Conservation (phyloP, 2,329 filamentous ascomycete species). For the Exophiala calicioides region DNA sequence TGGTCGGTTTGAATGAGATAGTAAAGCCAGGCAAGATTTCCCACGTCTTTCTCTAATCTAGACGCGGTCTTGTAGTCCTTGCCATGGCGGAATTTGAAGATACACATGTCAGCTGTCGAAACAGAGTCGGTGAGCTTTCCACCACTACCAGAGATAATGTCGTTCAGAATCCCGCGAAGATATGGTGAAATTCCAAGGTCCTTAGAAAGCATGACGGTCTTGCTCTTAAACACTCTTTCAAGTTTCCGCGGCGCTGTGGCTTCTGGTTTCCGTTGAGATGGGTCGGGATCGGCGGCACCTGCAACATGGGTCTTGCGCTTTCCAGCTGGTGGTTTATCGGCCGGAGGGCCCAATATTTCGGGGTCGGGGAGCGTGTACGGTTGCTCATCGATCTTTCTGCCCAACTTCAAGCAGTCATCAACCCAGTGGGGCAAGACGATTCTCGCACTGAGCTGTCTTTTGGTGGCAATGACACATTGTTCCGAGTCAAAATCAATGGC, state of each 20-base stretch:
- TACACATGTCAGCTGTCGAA: conserved; percentile 74
- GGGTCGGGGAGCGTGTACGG: conserved; percentile 86
- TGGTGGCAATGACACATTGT: conserved; percentile 64
- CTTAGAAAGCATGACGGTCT: conserved; percentile 71
- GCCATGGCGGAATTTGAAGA: conserved; percentile 86
- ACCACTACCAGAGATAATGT: conserved; percentile 70
- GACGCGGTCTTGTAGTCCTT: conserved; percentile 75
- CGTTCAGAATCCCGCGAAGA: conserved; percentile 66
- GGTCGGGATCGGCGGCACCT: conserved; percentile 61
- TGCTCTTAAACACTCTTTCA: conserved; percentile 74
- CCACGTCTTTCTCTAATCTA: conserved; percentile 76
- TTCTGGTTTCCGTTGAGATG: conserved; percentile 23
- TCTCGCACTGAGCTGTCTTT: conserved; percentile 70
- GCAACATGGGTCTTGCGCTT: conserved; percentile 63
- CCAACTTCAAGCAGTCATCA: conserved; percentile 91
- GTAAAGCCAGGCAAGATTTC: conserved; percentile 92
- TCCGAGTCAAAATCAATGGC: conserved; percentile 74
- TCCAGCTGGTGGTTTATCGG: conserved; percentile 57
- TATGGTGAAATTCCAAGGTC: conserved; percentile 72
- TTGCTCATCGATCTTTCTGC: conserved; percentile 82
- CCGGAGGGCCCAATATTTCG: conserved; percentile 66
- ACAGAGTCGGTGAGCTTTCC: conserved; percentile 68
- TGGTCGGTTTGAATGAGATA: conserved; percentile 83
- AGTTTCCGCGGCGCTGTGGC: conserved; percentile 41
- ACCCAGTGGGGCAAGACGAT: conserved; percentile 88